A percentile compares a stretch with the other conserved stretches of the same genome.
phyloP scores from a whole-genome alignment of 805 yeast species.

The Cyberlindnera saturnus region DNA sequence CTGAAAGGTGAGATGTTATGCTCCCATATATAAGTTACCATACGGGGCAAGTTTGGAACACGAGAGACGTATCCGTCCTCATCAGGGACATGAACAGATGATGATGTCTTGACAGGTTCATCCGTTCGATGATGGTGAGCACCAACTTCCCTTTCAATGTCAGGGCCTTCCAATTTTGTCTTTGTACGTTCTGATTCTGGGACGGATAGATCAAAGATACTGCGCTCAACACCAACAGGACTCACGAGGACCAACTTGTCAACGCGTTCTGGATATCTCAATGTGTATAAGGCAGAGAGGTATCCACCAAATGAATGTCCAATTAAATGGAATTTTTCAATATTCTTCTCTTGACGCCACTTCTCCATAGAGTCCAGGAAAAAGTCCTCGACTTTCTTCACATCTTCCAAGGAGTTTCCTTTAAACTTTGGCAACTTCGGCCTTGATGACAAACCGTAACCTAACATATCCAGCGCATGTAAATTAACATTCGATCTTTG shows the following conservation, averaged over 20 bases:
- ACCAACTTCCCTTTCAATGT: conserved; percentile 29
- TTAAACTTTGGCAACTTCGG: conserved; percentile 29
- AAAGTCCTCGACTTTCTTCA: conserved; percentile 26
- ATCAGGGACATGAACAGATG: conserved; percentile 24
- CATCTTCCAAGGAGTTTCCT: conserved; percentile 22
- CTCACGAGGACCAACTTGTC: conserved; percentile 50
- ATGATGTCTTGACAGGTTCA: conserved; percentile 12
- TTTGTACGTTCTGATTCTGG: conserved; percentile 1
- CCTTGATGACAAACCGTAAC: conserved; percentile 58
- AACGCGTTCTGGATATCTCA: conserved; percentile 47
- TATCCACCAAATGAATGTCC: conserved; percentile 76
- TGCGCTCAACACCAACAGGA: conserved; percentile 71
- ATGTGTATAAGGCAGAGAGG: conserved; percentile 51
- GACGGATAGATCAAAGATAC: conserved; percentile 27
- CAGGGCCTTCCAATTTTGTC: conserved; percentile 19
- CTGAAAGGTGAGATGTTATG: conserved; percentile 50
- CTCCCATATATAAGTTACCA: conserved; percentile 44
- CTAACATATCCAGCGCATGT: conserved; percentile 57
- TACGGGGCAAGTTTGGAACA: conserved; percentile 29
- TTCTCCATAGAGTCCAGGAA: conserved; percentile 45
- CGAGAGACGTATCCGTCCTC: conserved; percentile 28
- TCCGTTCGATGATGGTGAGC: conserved; percentile 10
- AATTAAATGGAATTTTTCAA: conserved; percentile 49
- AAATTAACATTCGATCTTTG: conserved; percentile 46
- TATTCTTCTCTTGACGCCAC: conserved; percentile 45